These are phyloP conservation scores for Hericium erinaceus DNA, from an alignment of 768 basidiomycete genomes.

Conservation along the genomic window DNA sequence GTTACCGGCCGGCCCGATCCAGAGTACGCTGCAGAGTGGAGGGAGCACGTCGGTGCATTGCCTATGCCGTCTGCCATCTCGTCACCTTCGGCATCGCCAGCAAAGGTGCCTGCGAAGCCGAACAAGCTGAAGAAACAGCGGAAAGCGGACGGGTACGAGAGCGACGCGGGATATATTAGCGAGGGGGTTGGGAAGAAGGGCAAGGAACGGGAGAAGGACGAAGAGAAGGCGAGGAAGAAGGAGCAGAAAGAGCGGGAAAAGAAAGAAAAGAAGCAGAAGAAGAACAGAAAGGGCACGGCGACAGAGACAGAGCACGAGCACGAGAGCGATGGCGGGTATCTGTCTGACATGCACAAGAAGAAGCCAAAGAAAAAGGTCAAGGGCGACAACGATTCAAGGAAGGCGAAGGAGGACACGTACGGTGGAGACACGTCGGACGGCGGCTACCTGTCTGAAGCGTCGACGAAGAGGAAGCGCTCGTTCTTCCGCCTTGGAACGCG, in stretches of 20 bases:
- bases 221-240: background rate
- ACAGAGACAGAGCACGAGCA: background rate
- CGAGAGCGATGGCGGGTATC: conserved; percentile 23
- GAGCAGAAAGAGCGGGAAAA: conserved; percentile 16
- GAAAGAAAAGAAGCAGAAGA: conserved; percentile 18
- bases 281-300: too few species aligned
- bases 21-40: background rate
- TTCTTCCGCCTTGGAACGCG: conserved; percentile 9
- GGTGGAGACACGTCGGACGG: conserved; percentile 18
- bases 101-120: background rate
- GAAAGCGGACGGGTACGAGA: conserved; percentile 45
- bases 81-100: too few species aligned
- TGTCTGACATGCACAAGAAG: conserved; percentile 12
- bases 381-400: background rate
- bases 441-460: conserved; percentile 21
- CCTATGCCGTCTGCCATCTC: conserved; percentile 10
- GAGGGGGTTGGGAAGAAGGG: conserved; percentile 28
- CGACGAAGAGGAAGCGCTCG: conserved; percentile 22
- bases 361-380: conserved; percentile 13
- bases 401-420: conserved; percentile 5
- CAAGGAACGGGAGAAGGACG: conserved; percentile 10
- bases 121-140: conserved; percentile 26
- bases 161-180: conserved; percentile 29
- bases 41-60: conserved; percentile 15
- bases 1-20: conserved; percentile 1